Conservation (phyloP, 306 rosid genomes). For the Vigna angularis region DNA sequence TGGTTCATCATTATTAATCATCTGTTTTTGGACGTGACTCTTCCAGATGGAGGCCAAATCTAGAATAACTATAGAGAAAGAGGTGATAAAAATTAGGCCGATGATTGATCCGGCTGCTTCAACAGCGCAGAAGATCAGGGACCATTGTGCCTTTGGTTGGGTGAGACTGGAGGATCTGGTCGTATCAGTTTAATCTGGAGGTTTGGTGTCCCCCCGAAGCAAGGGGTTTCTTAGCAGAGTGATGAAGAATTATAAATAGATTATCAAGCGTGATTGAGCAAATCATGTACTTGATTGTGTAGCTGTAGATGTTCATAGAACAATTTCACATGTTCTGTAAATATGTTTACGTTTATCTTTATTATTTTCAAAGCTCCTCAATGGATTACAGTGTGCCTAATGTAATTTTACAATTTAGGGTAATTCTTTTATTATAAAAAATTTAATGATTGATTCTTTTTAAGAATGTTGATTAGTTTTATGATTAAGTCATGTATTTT, state of each 20-base stretch:
- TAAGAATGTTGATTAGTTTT: not conserved
- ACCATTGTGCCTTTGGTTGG: conserved; percentile 90
- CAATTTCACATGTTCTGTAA: not conserved
- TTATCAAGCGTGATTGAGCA: not conserved
- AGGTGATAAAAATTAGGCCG: conserved; percentile 69
- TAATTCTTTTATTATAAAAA: not conserved
- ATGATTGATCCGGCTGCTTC: conserved; percentile 67
- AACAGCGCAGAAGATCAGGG: conserved; percentile 66
- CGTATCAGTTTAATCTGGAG: conserved; percentile 53
- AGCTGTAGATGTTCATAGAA: conserved; percentile 9
- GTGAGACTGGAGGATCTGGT: conserved; percentile 68
- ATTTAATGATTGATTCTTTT: not conserved
- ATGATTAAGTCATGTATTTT: not conserved
- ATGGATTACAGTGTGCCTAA: not conserved
- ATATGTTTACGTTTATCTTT: conserved; percentile 18
- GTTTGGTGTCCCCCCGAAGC: conserved; percentile 8
- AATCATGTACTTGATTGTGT: not conserved
- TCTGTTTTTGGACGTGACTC: conserved; percentile 8
- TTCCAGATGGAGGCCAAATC: conserved; percentile 64
- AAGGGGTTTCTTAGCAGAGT: conserved; percentile 1
- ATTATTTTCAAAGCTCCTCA: not conserved
- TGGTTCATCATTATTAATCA: conserved; percentile 28
- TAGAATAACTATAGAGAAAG: conserved; percentile 67
- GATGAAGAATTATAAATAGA: not conserved
- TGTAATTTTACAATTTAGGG: not conserved